Evolutionary conservation across 495 filamentous ascomycete genomes (phyloP), one percentile per base, ranked within the genome.

Genomic region (Penicillium verhagenii): DNA sequence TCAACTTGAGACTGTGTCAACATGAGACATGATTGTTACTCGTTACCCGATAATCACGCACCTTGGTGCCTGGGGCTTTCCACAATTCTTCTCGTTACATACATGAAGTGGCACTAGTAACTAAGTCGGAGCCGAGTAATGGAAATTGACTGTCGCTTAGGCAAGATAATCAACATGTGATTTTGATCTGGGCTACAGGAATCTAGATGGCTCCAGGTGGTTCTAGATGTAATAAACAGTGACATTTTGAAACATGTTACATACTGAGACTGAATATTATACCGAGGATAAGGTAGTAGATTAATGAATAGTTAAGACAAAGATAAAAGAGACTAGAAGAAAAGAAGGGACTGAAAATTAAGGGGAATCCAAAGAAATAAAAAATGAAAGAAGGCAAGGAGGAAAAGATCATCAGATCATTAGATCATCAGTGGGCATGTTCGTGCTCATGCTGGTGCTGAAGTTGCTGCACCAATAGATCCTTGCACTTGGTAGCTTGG

Each of bases 401-500:
- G n/a, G n/a, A 29, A 6, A n/a, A 26, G 23, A 26, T 28, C 24
- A 47, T 6, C 14, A 24, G 13, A 37, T 16, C 23, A 25, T 28
- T 2, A 19, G 19, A 45, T 45, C 42, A 45, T 45, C 42, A 45
- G 4, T 45, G 42, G 13, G 20, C 10, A 4, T 24, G 10, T 6
- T 16, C 8, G 7, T 38, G 47, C 11, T 9, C 1, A n/a, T n/a
- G n/a, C n/a, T n/a, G n/a, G n/a, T n/a, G n/a, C n/a, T n/a, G n/a
- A n/a, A n/a, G n/a, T n/a, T n/a, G n/a, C n/a, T n/a, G n/a, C n/a
- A n/a, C n/a, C n/a, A n/a, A n/a, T 19, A 50, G 13, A 24, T 62
- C 62, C 44, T 54, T 60, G 38, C 65, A 66, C 52, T 65, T 68
- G 33, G 60, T 67, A 11, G 59, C 53, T 8, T 50, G 48, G n/a